Evolutionary conservation across 169 alveolate species (phyloP).

Genomic region (Eimeria falciformis): DNA sequence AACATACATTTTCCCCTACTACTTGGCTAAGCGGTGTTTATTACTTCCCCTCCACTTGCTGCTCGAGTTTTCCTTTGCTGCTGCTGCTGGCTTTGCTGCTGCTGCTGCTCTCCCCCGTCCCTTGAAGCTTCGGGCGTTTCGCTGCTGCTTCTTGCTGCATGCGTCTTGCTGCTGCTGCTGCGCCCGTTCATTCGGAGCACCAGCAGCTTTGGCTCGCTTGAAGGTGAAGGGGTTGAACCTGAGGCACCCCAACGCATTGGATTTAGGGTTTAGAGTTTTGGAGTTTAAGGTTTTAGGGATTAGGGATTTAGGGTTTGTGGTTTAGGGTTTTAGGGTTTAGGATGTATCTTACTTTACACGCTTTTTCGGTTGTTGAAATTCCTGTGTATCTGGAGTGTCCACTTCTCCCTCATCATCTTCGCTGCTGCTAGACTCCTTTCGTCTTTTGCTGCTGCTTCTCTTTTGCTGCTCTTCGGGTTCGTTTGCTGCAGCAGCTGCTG

Average conservation of each 20-base stretch:
- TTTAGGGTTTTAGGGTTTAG: background rate
- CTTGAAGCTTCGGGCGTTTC: background rate
- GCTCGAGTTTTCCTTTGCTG: background rate
- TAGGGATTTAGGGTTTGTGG: background rate
- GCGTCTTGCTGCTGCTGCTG: background rate
- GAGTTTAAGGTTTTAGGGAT: background rate
- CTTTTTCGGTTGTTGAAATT: background rate
- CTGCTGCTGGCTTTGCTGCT: slow-evolving; percentile 48
- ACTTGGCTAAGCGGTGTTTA: slow-evolving; percentile 5
- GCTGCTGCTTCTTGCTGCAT: slow-evolving; percentile 13
- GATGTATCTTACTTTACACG: background rate
- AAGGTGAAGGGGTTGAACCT: slow-evolving; percentile 55
- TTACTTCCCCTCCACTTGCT: slow-evolving; percentile 49
- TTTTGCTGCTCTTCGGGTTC: slow-evolving; percentile 46
- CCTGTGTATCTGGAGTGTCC: background rate
- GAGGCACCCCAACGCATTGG: background rate
- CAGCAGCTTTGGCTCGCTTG: slow-evolving; percentile 29
- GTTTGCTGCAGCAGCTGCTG: slow-evolving; percentile 69
- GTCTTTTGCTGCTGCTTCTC: slow-evolving; percentile 48
- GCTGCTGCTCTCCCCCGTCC: slow-evolving; percentile 19
- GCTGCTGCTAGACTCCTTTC: background rate
- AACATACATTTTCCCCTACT: too few species aligned
- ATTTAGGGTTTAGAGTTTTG: background rate
- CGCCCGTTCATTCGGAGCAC: background rate
- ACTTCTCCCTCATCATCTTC: background rate